These are phyloP conservation scores for Pestalotiopsis sp. DNA, from an alignment of 2,329 filamentous ascomycete genomes.

Conservation along the genomic window DNA sequence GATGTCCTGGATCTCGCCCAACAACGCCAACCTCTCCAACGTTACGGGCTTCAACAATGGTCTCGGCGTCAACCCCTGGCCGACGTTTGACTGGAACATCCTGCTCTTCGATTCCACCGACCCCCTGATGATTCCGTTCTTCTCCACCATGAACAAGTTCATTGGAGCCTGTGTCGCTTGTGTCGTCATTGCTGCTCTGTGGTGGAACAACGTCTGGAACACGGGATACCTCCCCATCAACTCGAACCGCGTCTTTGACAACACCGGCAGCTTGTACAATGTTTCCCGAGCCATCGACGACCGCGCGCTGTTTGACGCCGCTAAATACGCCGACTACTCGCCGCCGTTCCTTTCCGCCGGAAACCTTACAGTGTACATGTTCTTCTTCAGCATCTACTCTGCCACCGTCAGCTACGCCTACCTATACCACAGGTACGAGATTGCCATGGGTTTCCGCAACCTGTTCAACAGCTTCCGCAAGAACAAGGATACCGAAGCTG, in stretches of 20 bases:
- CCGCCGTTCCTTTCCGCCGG: constrained; percentile 54
- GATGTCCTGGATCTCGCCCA: constrained; percentile 54
- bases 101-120: constrained; percentile 26
- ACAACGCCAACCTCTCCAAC: constrained; percentile 33
- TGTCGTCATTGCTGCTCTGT: constrained; percentile 58
- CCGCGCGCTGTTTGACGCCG: constrained; percentile 45
- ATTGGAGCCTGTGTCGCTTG: constrained; percentile 58
- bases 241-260: constrained; percentile 54
- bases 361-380: constrained; percentile 54
- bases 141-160: constrained; percentile 65
- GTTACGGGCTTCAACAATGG: constrained; percentile 37
- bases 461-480: constrained; percentile 48
- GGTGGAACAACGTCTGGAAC: constrained; percentile 62
- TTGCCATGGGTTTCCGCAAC: constrained; percentile 51
- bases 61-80: constrained; percentile 34
- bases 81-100: constrained; percentile 45
- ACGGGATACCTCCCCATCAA: constrained; percentile 53
- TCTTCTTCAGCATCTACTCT: constrained; percentile 58
- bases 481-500: constrained; percentile 38
- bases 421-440: constrained; percentile 56
- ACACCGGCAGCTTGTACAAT: constrained; percentile 50
- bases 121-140: constrained; percentile 42
- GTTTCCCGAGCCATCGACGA: constrained; percentile 33
- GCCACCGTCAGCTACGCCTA: constrained; percentile 52
- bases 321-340: constrained; percentile 52